Conservation (phyloP, 139 green algal genomes). For the Chlorella ohadii region DNA sequence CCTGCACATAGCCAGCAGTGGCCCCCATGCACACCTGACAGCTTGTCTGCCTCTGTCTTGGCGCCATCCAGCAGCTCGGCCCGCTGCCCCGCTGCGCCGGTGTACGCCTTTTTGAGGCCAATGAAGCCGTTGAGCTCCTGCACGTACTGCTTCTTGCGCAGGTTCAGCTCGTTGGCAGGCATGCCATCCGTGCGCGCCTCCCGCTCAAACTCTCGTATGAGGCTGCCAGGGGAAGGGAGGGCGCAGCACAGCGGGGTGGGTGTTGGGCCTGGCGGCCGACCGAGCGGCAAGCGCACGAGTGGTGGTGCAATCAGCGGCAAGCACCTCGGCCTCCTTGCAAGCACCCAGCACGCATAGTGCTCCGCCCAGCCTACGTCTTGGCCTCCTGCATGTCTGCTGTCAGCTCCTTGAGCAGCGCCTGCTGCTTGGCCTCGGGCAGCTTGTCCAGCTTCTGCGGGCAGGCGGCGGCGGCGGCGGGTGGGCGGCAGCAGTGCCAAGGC, state of each 20-base stretch:
- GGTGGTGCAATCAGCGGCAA: not conserved
- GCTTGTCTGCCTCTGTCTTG: constrained; percentile 26
- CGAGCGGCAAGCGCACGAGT: not conserved
- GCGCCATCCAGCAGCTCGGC: constrained; percentile 49
- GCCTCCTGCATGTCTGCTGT: constrained; percentile 79
- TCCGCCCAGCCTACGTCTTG: constrained; percentile 68
- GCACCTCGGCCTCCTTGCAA: no score
- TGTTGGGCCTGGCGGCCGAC: not conserved
- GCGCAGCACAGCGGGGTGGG: not conserved
- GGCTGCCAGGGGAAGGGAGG: constrained; percentile 52
- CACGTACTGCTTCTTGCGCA: constrained; percentile 75
- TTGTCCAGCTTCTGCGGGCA: constrained; percentile 67
- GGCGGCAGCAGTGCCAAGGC: no score
- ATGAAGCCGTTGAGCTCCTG: constrained; percentile 87
- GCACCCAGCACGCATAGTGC: not conserved
- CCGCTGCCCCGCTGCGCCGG: not conserved
- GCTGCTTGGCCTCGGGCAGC: constrained; percentile 63
- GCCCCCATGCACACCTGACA: constrained; percentile 41
- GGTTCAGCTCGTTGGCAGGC: constrained; percentile 61
- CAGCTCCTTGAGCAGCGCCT: constrained; percentile 74
- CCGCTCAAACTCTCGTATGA: constrained; percentile 93
- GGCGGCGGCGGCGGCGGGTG: no score
- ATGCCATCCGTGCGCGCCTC: constrained; percentile 85
- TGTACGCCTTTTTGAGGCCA: constrained; percentile 77
- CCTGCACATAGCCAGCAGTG: not conserved